Conservation (phyloP, 2,329 filamentous ascomycete genomes). For the Alternaria longipes region DNA sequence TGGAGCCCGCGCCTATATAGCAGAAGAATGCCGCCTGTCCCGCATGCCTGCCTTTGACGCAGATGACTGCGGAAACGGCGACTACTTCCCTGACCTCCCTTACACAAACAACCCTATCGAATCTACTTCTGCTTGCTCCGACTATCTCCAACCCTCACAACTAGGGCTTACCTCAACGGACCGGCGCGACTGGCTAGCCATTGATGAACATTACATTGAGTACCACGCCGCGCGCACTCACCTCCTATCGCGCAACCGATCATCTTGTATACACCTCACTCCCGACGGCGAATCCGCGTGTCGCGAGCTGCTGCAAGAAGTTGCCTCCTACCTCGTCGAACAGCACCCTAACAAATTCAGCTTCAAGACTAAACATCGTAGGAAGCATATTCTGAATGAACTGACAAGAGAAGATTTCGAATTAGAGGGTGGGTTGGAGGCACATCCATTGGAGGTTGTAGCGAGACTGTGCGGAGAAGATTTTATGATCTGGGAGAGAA, state of each 20-base stretch:
- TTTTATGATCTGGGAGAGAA: conserved; percentile 59
- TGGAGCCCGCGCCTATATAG: conserved; percentile 20
- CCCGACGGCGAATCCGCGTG: conserved; percentile 58
- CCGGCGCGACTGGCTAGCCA: conserved; percentile 58
- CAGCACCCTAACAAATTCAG: conserved; percentile 57
- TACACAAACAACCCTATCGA: conserved; percentile 22
- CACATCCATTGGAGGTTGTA: conserved; percentile 60
- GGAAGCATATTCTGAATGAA: conserved; percentile 51
- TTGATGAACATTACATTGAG: conserved; percentile 58
- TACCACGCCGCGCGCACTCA: conserved; percentile 55
- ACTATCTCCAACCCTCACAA: neutral
- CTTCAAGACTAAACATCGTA: conserved; percentile 17
- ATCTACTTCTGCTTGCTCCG: neutral
- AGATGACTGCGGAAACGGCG: conserved; percentile 45
- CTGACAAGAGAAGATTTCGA: conserved; percentile 56
- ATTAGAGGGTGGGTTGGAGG: conserved; percentile 33
- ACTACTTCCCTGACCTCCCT: conserved; percentile 35
- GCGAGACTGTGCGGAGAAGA: conserved; percentile 63
- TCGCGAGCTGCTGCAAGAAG: conserved; percentile 58
- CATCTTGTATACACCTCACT: conserved; percentile 57
- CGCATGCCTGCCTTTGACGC: conserved; percentile 37
- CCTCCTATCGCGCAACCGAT: conserved; percentile 52
- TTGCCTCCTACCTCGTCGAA: conserved; percentile 56
- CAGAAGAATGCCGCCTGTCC: conserved; percentile 37
- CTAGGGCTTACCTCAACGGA: conserved; percentile 60